phyloP scores from a whole-genome alignment of 192 early-diverging fungal genomes.

The Rhizophlyctis rosea region DNA sequence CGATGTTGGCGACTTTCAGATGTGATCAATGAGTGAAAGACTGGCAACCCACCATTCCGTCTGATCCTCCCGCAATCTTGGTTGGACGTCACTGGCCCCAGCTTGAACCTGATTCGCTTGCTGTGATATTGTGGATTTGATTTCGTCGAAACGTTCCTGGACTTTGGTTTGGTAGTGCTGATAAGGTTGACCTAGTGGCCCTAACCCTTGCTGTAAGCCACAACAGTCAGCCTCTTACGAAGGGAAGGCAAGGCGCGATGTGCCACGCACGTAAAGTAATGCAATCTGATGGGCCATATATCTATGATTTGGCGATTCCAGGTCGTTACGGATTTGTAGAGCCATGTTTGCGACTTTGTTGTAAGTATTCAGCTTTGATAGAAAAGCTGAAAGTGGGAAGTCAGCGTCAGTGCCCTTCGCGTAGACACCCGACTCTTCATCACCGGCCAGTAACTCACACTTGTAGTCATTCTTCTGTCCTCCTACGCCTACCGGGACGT shows the following conservation, averaged over 20 bases:
- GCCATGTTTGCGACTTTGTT: not conserved
- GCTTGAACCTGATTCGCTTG: not conserved
- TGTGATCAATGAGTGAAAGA: too few relatives aligned
- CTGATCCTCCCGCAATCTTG: not conserved
- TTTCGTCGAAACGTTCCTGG: not conserved
- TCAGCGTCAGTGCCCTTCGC: too few relatives aligned
- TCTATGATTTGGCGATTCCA: not conserved
- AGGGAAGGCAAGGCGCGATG: not conserved
- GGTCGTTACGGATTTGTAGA: not conserved
- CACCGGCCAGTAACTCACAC: too few relatives aligned
- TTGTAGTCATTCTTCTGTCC: too few relatives aligned
- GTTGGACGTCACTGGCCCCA: not conserved
- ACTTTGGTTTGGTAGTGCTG: not conserved
- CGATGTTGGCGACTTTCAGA: not conserved
- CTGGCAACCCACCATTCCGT: not conserved
- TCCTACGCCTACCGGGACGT: not conserved
- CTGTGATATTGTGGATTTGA: not conserved
- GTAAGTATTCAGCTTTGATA: not conserved
- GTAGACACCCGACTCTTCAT: too few relatives aligned
- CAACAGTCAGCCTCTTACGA: not conserved
- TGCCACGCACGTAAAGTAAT: not conserved
- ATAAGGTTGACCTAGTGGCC: not conserved
- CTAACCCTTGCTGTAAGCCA: not conserved
- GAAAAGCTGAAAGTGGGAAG: too few relatives aligned
- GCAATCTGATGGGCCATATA: not conserved